Percentiles rank a stretch among this genome's conserved stretches.
These are phyloP conservation scores for Fusarium bactridioides DNA, from an alignment of 2,329 filamentous ascomycete genomes.

Conservation along the genomic window DNA sequence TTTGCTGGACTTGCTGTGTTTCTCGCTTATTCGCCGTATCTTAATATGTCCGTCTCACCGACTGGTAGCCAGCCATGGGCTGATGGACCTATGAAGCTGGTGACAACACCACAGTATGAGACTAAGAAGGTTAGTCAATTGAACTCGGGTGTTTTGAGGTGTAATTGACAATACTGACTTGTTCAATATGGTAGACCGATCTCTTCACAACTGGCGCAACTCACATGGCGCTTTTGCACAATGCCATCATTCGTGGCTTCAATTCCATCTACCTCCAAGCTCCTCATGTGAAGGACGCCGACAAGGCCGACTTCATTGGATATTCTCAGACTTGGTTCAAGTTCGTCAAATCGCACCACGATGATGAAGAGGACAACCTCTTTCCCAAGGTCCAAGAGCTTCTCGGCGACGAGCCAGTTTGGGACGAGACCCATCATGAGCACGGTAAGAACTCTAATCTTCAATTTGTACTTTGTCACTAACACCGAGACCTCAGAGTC, in stretches of 20 bases:
- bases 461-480: neutral
- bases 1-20: slow-evolving; percentile 42
- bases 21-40: slow-evolving; percentile 47
- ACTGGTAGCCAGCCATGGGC: slow-evolving; percentile 54
- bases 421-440: slow-evolving; percentile 61
- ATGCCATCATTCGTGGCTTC: slow-evolving; percentile 68
- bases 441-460: slow-evolving; percentile 53
- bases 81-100: slow-evolving; percentile 61
- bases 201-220: slow-evolving; percentile 66
- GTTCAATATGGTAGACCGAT: slow-evolving; percentile 53
- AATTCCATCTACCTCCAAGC: slow-evolving; percentile 71
- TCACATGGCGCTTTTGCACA: slow-evolving; percentile 69
- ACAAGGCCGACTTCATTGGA: slow-evolving; percentile 64
- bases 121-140: slow-evolving; percentile 57
- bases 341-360: slow-evolving; percentile 67
- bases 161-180: neutral
- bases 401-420: slow-evolving; percentile 60
- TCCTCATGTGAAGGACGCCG: slow-evolving; percentile 57
- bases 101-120: slow-evolving; percentile 61
- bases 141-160: neutral
- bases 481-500: slow-evolving; percentile 42
- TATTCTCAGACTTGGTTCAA: slow-evolving; percentile 67
- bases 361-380: slow-evolving; percentile 65
- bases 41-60: slow-evolving; percentile 44
- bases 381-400: slow-evolving; percentile 63